Evolutionary conservation across 164 flowering plant species (phyloP).

Genomic region (Nymphaea colorata): DNA sequence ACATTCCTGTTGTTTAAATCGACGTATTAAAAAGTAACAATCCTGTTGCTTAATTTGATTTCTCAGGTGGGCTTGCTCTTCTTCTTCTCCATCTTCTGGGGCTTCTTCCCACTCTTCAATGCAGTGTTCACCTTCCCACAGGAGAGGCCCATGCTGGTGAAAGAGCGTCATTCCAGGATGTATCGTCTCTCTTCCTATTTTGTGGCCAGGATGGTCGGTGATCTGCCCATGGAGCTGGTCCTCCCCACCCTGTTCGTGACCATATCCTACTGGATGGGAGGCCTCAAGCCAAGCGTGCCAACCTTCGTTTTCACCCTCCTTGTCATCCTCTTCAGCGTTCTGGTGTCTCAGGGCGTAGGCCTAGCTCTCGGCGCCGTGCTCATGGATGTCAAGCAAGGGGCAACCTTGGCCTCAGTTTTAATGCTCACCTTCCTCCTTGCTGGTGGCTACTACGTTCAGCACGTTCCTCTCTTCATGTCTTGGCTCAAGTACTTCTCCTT

Average conservation of each 20-base stretch:
- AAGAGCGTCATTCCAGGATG: constrained; percentile 80
- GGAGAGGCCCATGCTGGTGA: constrained; percentile 61
- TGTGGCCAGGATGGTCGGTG: constrained; percentile 63
- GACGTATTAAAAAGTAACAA: not conserved
- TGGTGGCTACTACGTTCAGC: constrained; percentile 89
- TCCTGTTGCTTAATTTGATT: not conserved
- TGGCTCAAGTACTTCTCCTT: constrained; percentile 83
- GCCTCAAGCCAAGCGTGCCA: constrained; percentile 51
- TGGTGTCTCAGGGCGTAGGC: constrained; percentile 84
- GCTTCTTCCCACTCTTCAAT: constrained; percentile 80
- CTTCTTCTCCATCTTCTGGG: constrained; percentile 95
- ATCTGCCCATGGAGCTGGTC: constrained; percentile 88
- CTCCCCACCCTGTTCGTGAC: constrained; percentile 65
- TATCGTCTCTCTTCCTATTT: constrained; percentile 84
- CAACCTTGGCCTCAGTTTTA: constrained; percentile 68
- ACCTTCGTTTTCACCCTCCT: constrained; percentile 48
- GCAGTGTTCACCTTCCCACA: constrained; percentile 90
- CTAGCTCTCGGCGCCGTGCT: constrained; percentile 81
- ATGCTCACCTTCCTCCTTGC: constrained; percentile 75
- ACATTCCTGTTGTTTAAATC: no score
- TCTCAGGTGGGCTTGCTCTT: constrained; percentile 75
- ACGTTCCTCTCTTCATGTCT: constrained; percentile 55
- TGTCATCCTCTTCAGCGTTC: constrained; percentile 62
- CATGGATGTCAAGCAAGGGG: constrained; percentile 75
- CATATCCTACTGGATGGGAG: constrained; percentile 81